Conservation (phyloP, 805 yeast species). For the Pichia eremophila region DNA sequence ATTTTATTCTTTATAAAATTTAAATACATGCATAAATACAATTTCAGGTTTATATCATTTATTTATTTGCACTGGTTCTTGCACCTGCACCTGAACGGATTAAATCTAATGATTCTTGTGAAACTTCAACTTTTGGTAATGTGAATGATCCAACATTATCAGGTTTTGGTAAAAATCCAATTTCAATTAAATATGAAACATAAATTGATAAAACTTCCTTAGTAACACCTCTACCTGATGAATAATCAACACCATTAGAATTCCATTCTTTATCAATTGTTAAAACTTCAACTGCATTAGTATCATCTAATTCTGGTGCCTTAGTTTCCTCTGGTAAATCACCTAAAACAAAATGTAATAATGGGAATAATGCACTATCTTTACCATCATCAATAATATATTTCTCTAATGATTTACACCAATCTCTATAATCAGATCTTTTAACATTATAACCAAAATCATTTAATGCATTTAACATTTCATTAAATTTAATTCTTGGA, state of each 20-base stretch:
- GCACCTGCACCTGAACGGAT: constrained; percentile 64
- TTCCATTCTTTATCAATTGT: constrained; percentile 46
- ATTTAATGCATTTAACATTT: constrained; percentile 57
- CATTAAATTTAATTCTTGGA: constrained; percentile 77
- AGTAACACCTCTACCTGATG: constrained; percentile 71
- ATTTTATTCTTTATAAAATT: background rate
- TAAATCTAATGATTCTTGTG: constrained; percentile 47
- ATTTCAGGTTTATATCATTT: no score
- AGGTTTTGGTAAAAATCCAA: constrained; percentile 73
- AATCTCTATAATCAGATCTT: constrained; percentile 57
- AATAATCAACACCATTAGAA: constrained; percentile 44
- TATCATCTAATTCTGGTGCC: constrained; percentile 92
- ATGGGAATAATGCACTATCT: constrained; percentile 85
- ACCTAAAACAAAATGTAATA: constrained; percentile 89
- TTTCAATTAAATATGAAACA: constrained; percentile 66
- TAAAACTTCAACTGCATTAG: constrained; percentile 68
- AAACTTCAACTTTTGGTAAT: constrained; percentile 50
- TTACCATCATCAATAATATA: constrained; percentile 65
- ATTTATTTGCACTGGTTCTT: constrained; percentile 50
- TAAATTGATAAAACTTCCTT: constrained; percentile 60
- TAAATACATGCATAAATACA: background rate
- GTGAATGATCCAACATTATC: constrained; percentile 28
- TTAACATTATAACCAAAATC: constrained; percentile 65
- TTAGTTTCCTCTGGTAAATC: constrained; percentile 82
- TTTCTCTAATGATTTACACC: constrained; percentile 71